Evolutionary conservation across 2,329 filamentous ascomycete species (phyloP).

Genomic region (Phaeosphaeriaceae sp.): DNA sequence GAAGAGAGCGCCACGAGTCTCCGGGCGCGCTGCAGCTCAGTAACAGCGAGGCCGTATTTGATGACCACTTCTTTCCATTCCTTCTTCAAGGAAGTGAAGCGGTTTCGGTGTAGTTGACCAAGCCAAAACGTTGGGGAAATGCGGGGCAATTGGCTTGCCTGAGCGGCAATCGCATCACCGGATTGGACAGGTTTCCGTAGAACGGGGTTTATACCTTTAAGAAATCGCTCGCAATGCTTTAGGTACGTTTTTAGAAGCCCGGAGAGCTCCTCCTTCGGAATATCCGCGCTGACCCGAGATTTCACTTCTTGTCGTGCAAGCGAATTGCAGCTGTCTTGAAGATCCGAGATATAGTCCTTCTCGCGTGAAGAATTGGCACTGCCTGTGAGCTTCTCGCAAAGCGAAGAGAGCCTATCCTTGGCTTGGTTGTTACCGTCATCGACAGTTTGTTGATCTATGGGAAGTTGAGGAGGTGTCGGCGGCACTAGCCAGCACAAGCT

Average conservation of each 20-base stretch:
- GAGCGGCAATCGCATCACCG: not conserved
- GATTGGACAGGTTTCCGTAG: not conserved
- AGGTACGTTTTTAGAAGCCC: too few relatives aligned
- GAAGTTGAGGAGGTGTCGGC: too few relatives aligned
- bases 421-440: not conserved
- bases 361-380: not conserved
- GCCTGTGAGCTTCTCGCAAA: not conserved
- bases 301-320: not conserved
- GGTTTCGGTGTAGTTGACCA: conserved; percentile 18
- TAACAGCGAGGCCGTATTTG: conserved; percentile 29
- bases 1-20: conserved; percentile 17
- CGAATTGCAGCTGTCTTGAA: not conserved
- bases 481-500: too few relatives aligned
- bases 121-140: conserved; percentile 28
- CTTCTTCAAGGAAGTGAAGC: conserved; percentile 13
- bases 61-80: conserved; percentile 26
- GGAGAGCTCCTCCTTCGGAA: not conserved
- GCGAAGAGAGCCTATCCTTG: not conserved
- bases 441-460: too few relatives aligned
- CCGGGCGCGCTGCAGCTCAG: conserved; percentile 32
- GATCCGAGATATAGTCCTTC: not conserved
- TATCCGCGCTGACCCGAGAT: not conserved
- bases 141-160: conserved; percentile 16
- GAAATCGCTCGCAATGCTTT: too few relatives aligned
- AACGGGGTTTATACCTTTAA: too few relatives aligned